Conservation (phyloP, 495 filamentous ascomycete genomes). For the Friedmanniomyces simplex region DNA sequence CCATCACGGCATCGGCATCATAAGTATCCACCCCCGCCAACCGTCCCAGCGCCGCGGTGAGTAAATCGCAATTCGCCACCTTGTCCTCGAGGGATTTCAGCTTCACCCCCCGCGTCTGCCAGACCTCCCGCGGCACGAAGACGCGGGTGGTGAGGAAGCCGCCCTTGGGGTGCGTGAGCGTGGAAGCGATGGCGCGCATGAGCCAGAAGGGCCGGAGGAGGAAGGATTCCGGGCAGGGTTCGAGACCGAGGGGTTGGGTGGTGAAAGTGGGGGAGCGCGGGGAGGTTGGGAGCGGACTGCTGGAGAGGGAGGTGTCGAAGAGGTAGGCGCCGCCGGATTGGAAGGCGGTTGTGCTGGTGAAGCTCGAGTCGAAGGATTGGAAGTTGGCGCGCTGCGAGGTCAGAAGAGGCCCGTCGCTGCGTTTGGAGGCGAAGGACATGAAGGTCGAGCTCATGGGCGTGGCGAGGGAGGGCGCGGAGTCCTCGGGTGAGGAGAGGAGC, state of each 20-base stretch:
- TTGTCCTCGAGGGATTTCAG: constrained; percentile 87
- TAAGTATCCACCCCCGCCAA: constrained; percentile 72
- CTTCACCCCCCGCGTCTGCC: constrained; percentile 89
- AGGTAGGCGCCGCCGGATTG: constrained; percentile 61
- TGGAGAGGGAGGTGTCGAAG: constrained; percentile 73
- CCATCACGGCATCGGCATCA: constrained; percentile 81
- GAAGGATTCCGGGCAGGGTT: constrained; percentile 81
- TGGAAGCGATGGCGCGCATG: constrained; percentile 87
- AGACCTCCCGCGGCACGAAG: constrained; percentile 85
- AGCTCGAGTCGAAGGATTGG: constrained; percentile 45
- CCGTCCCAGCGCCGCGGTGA: constrained; percentile 67
- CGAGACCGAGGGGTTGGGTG: constrained; percentile 62
- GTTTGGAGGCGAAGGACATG: constrained; percentile 38
- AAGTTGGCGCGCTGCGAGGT: constrained; percentile 40
- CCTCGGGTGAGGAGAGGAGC: constrained; percentile 63
- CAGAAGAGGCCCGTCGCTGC: constrained; percentile 3
- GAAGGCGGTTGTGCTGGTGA: constrained; percentile 40
- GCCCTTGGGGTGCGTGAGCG: constrained; percentile 78
- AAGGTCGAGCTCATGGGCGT: constrained; percentile 66
- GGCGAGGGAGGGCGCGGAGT: constrained; percentile 51
- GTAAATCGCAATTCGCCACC: constrained; percentile 79
- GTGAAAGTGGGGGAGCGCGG: constrained; percentile 46
- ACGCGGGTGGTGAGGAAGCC: constrained; percentile 85
- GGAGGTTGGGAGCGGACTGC: constrained; percentile 41
- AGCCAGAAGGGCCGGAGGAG: constrained; percentile 92